Base-by-base conservation (phyloP, 2,329 filamentous ascomycete species). In the Paecilomyces dactylethromorphus region DNA sequence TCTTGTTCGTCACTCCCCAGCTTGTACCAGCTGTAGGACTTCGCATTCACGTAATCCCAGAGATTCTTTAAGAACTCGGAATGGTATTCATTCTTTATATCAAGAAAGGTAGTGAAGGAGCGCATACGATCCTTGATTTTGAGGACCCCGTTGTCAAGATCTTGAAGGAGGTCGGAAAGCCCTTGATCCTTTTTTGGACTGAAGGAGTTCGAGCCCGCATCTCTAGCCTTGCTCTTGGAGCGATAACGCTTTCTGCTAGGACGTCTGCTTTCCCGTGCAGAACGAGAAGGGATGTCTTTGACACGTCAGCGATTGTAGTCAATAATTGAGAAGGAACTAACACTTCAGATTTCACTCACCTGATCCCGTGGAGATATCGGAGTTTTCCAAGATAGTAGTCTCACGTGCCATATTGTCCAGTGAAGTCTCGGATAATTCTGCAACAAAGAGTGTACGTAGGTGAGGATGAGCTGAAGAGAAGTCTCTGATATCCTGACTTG, bases 21-120 rank as follows among this genome's bases (percentile, higher is more conserved):
- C 1, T 59, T 55, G 1, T 24, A 52, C 66, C 66, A 69, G 1
- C 24, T 18, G 10, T 56, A 63, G 0, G 39, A 50, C 3, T 15
- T 50, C 0, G 45, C 4, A 13, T 61, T 50, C 1, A 58, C 62
- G 31, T 66, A 57, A 1, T 63, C 55, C 12, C 56, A 56, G 5
- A 68, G 51, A 2, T 33, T 55, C 4, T 13, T 54, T n/a, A 66
- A 49, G 39, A 68, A 65, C 15, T 62, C 35, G 2, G 35, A 35
- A 26, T 65, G 61, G 33, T 64, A 57, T 2, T 57, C 52, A 1
- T 59, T 54, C 21, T 66, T 64, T 26, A 70, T 29, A 53, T 68
- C 67, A 0, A 70, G 61, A 12, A 69, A 64, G 3, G 54, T 56
- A 1, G 64, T 62, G 13, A 70, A 69, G 5, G 63, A 60, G 1